Evolutionary conservation across 106 monocot species (phyloP).

Genomic region (Dioscorea zingiberensis): DNA sequence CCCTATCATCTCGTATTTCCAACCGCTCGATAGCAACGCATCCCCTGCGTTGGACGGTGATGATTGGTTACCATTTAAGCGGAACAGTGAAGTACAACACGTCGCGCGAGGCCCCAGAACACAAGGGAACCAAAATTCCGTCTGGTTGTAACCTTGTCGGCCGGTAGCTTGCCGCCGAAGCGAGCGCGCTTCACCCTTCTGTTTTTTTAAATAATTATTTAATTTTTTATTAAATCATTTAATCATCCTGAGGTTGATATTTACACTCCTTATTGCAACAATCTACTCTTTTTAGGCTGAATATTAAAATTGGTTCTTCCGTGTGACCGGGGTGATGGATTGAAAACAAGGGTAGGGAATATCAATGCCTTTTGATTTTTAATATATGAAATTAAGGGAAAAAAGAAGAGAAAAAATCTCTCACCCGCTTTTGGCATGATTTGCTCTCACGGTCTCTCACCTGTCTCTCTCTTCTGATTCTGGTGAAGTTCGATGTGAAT

Average conservation of each 20-base stretch:
- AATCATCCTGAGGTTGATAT: neutral
- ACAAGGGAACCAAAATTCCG: neutral
- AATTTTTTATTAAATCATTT: neutral
- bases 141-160: neutral
- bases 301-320: too few relatives aligned
- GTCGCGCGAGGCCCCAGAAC: neutral
- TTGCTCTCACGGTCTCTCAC: neutral
- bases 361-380: neutral
- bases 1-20: too few relatives aligned
- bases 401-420: neutral
- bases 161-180: neutral
- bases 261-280: neutral
- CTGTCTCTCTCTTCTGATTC: neutral
- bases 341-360: too few relatives aligned
- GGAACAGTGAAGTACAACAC: neutral
- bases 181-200: neutral
- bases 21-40: too few relatives aligned
- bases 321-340: too few relatives aligned
- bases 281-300: too few relatives aligned
- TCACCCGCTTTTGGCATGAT: neutral
- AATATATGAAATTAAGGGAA: neutral
- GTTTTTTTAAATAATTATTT: neutral
- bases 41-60: too few relatives aligned
- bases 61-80: too few relatives aligned
- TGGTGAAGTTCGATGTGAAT: neutral